Evolutionary conservation across 1,139 yeast species (phyloP).

Genomic region (Hemisphaericaspora subhashii): DNA sequence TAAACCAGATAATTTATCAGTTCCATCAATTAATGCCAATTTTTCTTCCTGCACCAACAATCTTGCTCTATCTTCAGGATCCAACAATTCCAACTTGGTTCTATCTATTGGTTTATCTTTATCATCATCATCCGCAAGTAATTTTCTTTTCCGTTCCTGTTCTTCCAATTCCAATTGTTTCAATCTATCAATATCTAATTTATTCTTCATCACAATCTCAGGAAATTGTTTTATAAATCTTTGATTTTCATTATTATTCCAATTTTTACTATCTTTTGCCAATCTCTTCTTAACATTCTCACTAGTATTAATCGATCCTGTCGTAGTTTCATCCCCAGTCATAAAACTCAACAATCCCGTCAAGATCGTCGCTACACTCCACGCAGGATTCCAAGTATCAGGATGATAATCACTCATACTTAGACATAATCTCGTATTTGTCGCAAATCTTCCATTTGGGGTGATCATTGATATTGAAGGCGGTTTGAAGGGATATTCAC

Average conservation of each 20-base stretch:
- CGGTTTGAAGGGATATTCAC: slow-evolving; percentile 89
- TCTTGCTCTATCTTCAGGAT: slow-evolving; percentile 48
- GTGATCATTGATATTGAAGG: slow-evolving; percentile 90
- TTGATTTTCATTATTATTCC: slow-evolving; percentile 59
- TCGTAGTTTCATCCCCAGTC: slow-evolving; percentile 54
- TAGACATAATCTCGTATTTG: slow-evolving; percentile 77
- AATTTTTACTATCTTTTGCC: slow-evolving; percentile 56
- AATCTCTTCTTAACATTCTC: slow-evolving; percentile 37
- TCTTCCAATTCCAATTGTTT: slow-evolving; percentile 9
- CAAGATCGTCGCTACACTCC: slow-evolving; percentile 87
- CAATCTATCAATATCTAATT: slow-evolving; percentile 21
- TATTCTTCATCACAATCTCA: slow-evolving; percentile 57
- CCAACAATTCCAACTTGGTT: slow-evolving; percentile 31
- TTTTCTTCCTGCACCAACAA: slow-evolving; percentile 30
- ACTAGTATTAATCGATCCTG: slow-evolving; percentile 46
- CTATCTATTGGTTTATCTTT: slow-evolving; percentile 21
- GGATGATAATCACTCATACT: slow-evolving; percentile 94
- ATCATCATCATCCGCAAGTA: slow-evolving; percentile 10
- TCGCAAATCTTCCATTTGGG: slow-evolving; percentile 79
- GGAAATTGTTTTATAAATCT: slow-evolving; percentile 68
- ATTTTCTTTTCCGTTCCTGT: slow-evolving; percentile 8
- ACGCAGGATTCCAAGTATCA: slow-evolving; percentile 91
- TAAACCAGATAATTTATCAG: slow-evolving; percentile 12
- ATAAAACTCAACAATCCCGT: slow-evolving; percentile 85
- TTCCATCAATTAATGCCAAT: slow-evolving; percentile 10